Percentiles rank a stretch among this genome's conserved stretches.
phyloP scores from a whole-genome alignment of 2,329 filamentous ascomycete genomes.

The Ceratocystis papillata region DNA sequence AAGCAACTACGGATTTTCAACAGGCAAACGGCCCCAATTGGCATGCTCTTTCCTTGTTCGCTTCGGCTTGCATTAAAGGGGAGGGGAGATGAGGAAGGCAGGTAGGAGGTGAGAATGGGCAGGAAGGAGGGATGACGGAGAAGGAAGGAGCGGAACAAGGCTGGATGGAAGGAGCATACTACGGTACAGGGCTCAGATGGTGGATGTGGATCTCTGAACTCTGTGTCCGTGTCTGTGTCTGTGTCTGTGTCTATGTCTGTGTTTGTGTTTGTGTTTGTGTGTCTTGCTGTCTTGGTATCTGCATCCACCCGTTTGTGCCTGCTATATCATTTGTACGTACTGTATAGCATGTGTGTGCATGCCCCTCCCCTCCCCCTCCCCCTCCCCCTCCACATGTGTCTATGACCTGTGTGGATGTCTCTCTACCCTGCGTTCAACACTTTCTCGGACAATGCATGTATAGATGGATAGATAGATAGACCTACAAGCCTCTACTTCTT shows the following conservation, averaged over 20 bases:
- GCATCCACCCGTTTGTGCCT: not conserved
- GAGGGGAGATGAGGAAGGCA: not conserved
- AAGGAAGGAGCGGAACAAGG: slow-evolving; percentile 3
- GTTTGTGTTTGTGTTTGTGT: not conserved
- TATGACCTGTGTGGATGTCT: no score
- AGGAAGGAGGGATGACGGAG: slow-evolving; percentile 1
- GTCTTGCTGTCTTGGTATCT: not conserved
- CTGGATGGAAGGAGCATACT: not conserved
- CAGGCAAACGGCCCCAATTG: no score
- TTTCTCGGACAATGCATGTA: no score
- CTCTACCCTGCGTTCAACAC: no score
- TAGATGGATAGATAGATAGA: no score
- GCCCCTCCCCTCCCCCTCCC: no score
- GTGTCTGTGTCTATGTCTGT: not conserved
- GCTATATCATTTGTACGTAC: no score
- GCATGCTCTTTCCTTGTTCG: no score
- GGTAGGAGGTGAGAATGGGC: not conserved
- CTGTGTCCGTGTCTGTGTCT: not conserved
- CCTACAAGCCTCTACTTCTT: not conserved
- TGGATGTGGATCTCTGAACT: not conserved
- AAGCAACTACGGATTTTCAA: not conserved
- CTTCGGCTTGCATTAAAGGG: not conserved
- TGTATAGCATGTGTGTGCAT: no score
- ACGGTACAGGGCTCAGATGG: not conserved
- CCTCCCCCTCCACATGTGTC: no score